Base-by-base conservation (phyloP, 345 rosid species). In the Sisymbrium irio region DNA sequence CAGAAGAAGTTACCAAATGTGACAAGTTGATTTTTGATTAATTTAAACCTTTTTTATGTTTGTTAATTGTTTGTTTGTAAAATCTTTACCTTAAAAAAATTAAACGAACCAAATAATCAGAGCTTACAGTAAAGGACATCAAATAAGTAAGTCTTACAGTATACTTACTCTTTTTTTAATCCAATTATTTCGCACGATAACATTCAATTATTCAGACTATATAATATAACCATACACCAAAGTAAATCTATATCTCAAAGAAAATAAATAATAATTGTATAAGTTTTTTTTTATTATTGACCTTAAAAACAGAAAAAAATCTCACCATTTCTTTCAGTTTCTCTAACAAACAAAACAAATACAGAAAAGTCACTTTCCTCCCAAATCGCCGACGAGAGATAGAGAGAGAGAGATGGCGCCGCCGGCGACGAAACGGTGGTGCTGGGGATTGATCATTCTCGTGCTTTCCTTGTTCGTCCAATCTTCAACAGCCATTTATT, bases 401-500 rank as follows among this genome's bases (percentile, higher is more conserved):
- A 64, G 46, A 67, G 35, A 73, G 72, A 59, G 57, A 59, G 49
- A 64, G 49, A 65, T 88, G 97, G 90, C 83, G 85, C 85, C 86
- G 78, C 81, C 88, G 89, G 77, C 68, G 35, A 32, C 81, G 78
- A 57, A 71, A 8, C 86, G 87, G 75, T 83, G 91, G 86, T 80
- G 82, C 67, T 79, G 64, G 5, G 63, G 67, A 27, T 47, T 82
- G 76, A 74, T 65, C 2, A 47, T 62, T 39, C 44, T 94, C 37
- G 5, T 83, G 13, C 36, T 95, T 4, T 78, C 74, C 28, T 47
- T 89, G 50, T 67, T 78, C 64, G 15, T 83, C 73, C 72, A 77
- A 36, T 85, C 92, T 13, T 85, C 97, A 4, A 12, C 71, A 13
- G 88, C 99, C 61, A 92, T 95, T 73, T 95, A 92, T 84, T 95